Conservation (phyloP, 2,329 filamentous ascomycete genomes). For the Chaetomiaceae sp. region DNA sequence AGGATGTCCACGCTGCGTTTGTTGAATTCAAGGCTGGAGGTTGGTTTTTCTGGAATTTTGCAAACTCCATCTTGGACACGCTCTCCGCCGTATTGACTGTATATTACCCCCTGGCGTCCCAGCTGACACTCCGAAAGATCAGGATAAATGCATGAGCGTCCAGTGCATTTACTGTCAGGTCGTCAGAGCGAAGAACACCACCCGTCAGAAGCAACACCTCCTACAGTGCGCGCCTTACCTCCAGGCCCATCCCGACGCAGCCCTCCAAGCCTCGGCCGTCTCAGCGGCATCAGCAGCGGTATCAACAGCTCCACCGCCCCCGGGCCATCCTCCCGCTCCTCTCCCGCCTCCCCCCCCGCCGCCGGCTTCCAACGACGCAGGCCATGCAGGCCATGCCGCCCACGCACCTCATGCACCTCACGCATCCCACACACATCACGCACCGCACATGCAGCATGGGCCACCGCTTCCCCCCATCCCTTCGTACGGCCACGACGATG, state of each 20-base stretch:
- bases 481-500: constrained; percentile 9
- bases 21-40: constrained; percentile 23
- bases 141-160: constrained; percentile 23
- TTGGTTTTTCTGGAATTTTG: constrained; percentile 9
- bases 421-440: not conserved
- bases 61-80: not conserved
- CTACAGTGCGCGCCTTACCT: constrained; percentile 24
- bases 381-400: too few species aligned
- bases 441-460: not conserved
- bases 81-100: constrained; percentile 8
- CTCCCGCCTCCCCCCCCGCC: not conserved
- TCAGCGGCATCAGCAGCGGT: not conserved
- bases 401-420: too few species aligned
- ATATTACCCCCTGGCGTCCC: constrained; percentile 7
- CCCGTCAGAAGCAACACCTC: constrained; percentile 28
- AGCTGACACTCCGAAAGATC: constrained; percentile 14
- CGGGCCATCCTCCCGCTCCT: not conserved
- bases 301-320: not conserved
- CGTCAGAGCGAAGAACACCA: constrained; percentile 27
- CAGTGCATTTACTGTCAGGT: constrained; percentile 27
- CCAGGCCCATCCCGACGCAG: constrained; percentile 24
- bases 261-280: constrained; percentile 15
- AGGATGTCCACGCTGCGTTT: constrained; percentile 24
- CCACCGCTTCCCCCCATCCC: not conserved
- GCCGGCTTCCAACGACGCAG: not conserved